Conservation (phyloP, 257 asterid species). For the Phtheirospermum japonicum region DNA sequence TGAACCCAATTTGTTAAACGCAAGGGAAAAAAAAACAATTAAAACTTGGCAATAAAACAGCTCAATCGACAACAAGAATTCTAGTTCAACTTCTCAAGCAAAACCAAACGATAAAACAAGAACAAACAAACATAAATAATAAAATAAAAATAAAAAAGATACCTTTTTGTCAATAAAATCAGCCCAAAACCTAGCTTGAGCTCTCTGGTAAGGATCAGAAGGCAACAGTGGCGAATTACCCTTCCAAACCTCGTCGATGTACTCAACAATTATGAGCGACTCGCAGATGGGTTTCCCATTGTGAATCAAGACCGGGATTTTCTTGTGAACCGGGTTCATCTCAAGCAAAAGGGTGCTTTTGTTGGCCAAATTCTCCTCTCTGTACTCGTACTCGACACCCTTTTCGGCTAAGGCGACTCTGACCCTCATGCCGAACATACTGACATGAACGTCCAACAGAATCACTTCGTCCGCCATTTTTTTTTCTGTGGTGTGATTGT, state of each 20-base stretch:
- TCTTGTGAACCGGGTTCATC: constrained; percentile 56
- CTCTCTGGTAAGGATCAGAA: constrained; percentile 44
- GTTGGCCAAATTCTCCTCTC: constrained; percentile 41
- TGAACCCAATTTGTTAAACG: too few relatives aligned
- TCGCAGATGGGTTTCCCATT: constrained; percentile 57
- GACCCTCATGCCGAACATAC: constrained; percentile 56
- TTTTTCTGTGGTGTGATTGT: not conserved
- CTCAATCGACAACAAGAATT: constrained; percentile 8
- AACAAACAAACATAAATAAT: not conserved
- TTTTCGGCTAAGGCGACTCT: constrained; percentile 50
- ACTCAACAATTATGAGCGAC: constrained; percentile 49
- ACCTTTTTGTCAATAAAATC: constrained; percentile 56
- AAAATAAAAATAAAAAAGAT: not conserved
- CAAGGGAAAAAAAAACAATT: too few relatives aligned
- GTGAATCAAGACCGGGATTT: constrained; percentile 55
- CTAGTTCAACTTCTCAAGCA: not conserved
- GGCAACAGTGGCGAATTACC: constrained; percentile 45
- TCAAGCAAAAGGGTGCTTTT: constrained; percentile 42
- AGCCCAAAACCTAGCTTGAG: constrained; percentile 55
- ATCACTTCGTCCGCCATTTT: constrained; percentile 45
- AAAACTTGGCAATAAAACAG: not conserved
- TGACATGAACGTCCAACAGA: constrained; percentile 35
- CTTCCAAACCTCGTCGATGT: constrained; percentile 57
- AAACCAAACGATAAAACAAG: not conserved
- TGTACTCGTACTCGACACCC: constrained; percentile 39